Percentiles rank a stretch among this genome's conserved stretches.
Conservation (phyloP, 2,329 filamentous ascomycete species). For the Epicoccum nigrum region DNA sequence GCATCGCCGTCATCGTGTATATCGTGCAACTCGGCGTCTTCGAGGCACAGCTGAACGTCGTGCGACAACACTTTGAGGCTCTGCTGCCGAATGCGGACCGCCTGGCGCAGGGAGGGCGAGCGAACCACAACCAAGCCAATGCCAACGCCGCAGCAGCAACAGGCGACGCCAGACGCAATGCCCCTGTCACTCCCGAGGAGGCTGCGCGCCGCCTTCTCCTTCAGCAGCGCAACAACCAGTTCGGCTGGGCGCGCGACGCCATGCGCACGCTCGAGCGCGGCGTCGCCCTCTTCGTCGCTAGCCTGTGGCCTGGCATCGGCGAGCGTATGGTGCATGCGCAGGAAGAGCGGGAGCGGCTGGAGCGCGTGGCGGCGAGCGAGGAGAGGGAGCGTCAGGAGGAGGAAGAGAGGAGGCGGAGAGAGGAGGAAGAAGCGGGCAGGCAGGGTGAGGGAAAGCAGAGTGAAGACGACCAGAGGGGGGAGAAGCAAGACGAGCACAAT, state of each 20-base stretch:
- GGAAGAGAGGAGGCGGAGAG: constrained; percentile 22
- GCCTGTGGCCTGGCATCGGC: constrained; percentile 66
- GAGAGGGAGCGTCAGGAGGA: constrained; percentile 25
- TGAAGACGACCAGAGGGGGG: constrained; percentile 14
- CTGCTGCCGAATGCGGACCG: constrained; percentile 42
- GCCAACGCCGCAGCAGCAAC: not conserved
- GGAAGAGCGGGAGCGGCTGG: constrained; percentile 53
- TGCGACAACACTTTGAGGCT: constrained; percentile 54
- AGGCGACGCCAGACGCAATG: constrained; percentile 20
- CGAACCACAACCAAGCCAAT: constrained; percentile 10
- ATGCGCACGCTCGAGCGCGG: constrained; percentile 60
- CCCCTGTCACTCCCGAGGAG: constrained; percentile 47
- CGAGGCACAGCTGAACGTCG: constrained; percentile 45
- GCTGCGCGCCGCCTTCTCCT: constrained; percentile 50
- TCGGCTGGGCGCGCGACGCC: constrained; percentile 39
- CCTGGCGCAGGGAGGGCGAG: constrained; percentile 17
- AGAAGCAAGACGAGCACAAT: not conserved
- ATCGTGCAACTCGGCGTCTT: constrained; percentile 51
- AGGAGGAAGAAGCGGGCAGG: constrained; percentile 15
- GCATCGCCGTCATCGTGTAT: constrained; percentile 51
- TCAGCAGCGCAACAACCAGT: constrained; percentile 39
- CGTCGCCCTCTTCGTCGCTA: constrained; percentile 66
- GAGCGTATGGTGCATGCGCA: constrained; percentile 65
- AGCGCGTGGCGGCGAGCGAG: constrained; percentile 38
- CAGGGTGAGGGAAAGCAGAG: constrained; percentile 25